Conservation (phyloP, 495 filamentous ascomycete genomes). For the Penicillium psychrofluorescens region DNA sequence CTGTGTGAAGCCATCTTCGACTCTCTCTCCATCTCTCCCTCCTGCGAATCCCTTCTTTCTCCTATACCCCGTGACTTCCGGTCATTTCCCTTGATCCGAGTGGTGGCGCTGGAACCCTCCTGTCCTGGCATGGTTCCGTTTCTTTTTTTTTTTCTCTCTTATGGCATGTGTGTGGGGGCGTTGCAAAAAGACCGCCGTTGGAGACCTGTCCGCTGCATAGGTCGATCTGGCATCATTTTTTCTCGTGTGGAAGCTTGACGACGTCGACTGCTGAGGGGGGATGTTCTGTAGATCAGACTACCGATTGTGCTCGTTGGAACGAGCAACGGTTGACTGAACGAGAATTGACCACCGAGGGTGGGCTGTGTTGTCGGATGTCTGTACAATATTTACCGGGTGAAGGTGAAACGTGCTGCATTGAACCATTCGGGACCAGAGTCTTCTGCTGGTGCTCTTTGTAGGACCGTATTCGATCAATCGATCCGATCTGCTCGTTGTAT, state of each 20-base stretch:
- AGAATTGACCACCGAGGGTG: neutral
- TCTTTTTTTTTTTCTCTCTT: slow-evolving; percentile 20
- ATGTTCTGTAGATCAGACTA: no score
- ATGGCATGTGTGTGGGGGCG: slow-evolving; percentile 15
- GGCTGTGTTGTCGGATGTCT: neutral
- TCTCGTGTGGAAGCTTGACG: neutral
- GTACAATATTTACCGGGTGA: neutral
- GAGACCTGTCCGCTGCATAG: slow-evolving; percentile 37
- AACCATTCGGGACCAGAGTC: no score
- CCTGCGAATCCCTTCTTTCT: slow-evolving; percentile 2
- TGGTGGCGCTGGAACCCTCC: slow-evolving; percentile 9
- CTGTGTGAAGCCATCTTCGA: neutral
- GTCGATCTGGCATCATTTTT: slow-evolving; percentile 9
- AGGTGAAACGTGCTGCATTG: no score
- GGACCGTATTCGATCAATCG: no score
- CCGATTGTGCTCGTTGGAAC: neutral
- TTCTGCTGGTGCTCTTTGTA: no score
- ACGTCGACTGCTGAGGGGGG: no score
- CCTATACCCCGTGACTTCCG: slow-evolving; percentile 25
- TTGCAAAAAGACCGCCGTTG: slow-evolving; percentile 15
- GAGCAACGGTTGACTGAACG: neutral
- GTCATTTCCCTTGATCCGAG: slow-evolving; percentile 7
- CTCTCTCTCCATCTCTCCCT: no score
- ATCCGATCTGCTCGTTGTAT: no score
- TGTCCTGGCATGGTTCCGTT: slow-evolving; percentile 11